Evolutionary conservation across 352 stramenopile genomes (phyloP), one percentile per base, ranked within the genome.

Genomic region (Detonula confervacea): DNA sequence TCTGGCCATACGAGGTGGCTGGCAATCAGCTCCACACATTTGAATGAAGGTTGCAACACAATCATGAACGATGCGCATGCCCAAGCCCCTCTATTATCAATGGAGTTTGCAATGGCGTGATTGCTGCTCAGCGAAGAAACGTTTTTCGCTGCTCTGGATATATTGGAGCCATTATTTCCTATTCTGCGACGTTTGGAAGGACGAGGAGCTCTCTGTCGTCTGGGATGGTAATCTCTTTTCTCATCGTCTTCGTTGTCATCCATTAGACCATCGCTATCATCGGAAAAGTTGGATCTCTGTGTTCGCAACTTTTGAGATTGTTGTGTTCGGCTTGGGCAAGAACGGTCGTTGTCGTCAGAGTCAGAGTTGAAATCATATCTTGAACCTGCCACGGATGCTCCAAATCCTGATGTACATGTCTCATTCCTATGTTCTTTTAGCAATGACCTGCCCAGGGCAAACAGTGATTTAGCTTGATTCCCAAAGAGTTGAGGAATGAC

Each of bases 1-100:
- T 84, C 74, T 56, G 80, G 80, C 80, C 80, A 87, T 37, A 87
- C 71, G 18, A 87, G 47, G 73, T 87, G 80, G 39, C 60, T 63
- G 1, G 80, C 29, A 56, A 87, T 87, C 2, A 74, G 63, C 72
- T 87, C 80, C 25, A 87, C 14, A 33, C 51, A 77, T 65, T 77
- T 11, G 29, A 84, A 84, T 35, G 80, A 87, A 47, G 80, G 74
- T 16, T 79, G 54, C 3, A 87, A 49, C 14, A 71, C 16, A 44
- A 87, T 46, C 80, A 87, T 82, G 20, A 87, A 69, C 16, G 74
- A 82, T 44, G 74, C 54, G 49, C 70, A 82, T 11, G 64, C 60
- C 65, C 75, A 84, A 64, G 80, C 80, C 57, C 70, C 7, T 78
- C 30, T 52, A 56, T 25, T 42, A 73, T 87, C 80, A 33, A 84